Evolutionary conservation across 768 basidiomycete species (phyloP).

Genomic region (Boletus edulis): DNA sequence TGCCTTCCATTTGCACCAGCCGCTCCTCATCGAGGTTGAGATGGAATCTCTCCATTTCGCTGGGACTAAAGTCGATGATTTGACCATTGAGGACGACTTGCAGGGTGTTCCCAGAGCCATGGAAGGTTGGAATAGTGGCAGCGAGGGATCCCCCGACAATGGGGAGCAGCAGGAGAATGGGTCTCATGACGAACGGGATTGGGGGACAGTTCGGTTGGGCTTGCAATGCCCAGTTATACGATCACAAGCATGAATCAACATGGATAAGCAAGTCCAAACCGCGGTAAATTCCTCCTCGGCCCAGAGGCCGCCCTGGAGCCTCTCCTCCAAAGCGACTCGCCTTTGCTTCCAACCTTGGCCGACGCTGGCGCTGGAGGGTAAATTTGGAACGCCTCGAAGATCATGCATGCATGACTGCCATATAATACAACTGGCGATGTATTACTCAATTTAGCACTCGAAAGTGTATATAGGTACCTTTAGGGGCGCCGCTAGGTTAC

Average conservation of each 20-base stretch:
- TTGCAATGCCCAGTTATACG: too few relatives aligned
- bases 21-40: conserved; percentile 71
- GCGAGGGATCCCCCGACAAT: conserved; percentile 20
- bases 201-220: too few relatives aligned
- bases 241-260: conserved; percentile 1
- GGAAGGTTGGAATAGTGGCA: conserved; percentile 11
- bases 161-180: conserved; percentile 16
- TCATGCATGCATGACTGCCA: too few relatives aligned
- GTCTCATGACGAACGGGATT: conserved; percentile 6
- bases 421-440: too few relatives aligned
- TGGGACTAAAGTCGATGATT: conserved; percentile 20
- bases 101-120: conserved; percentile 1
- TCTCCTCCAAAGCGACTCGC: too few relatives aligned
- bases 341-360: too few relatives aligned
- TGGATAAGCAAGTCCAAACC: conserved; percentile 10
- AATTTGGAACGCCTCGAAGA: too few relatives aligned
- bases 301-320: too few relatives aligned
- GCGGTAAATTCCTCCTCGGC: neutral
- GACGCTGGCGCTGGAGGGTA: too few relatives aligned
- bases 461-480: too few relatives aligned
- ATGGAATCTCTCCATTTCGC: conserved; percentile 47
- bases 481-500: too few relatives aligned
- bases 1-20: conserved; percentile 72
- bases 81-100: conserved; percentile 30
- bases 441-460: too few relatives aligned